A percentile compares a stretch with the other conserved stretches of the same genome.
Evolutionary conservation across 1,284 basidiomycete genomes (phyloP).

Genomic region (Tremellales sp.): DNA sequence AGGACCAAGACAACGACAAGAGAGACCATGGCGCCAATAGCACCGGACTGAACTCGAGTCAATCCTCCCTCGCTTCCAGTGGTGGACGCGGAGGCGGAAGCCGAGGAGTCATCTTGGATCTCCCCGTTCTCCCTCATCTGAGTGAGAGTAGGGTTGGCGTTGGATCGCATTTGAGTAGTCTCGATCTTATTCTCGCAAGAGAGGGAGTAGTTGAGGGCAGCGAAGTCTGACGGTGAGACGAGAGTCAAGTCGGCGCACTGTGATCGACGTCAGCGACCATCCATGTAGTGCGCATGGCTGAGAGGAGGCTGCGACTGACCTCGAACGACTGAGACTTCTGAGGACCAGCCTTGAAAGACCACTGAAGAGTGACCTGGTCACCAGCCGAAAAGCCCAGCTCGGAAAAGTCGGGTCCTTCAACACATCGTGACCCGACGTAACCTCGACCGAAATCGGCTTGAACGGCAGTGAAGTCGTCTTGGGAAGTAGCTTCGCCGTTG

Average conservation of each 20-base stretch:
- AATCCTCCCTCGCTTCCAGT: neutral
- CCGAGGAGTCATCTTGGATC: neutral
- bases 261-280: neutral
- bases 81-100: neutral
- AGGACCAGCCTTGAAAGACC: slow-evolving; percentile 8
- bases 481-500: slow-evolving; percentile 1
- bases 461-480: slow-evolving; percentile 4
- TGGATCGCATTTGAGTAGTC: neutral
- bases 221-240: neutral
- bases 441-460: neutral
- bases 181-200: neutral
- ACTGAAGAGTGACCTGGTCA: slow-evolving; percentile 9
- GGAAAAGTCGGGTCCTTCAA: slow-evolving; percentile 4
- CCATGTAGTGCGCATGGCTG: neutral
- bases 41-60: neutral
- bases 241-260: neutral
- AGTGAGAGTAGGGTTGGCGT: neutral
- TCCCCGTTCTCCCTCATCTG: neutral
- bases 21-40: neutral
- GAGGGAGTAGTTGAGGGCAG: neutral
- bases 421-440: slow-evolving; percentile 1
- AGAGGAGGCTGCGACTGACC: slow-evolving; percentile 1
- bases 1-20: neutral
- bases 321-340: neutral
- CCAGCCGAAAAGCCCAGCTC: slow-evolving; percentile 5